Evolutionary conservation across 192 early-diverging fungal genomes (phyloP), one percentile per base, ranked within the genome.

Genomic region (Jimgerdemannia flammicorona): DNA sequence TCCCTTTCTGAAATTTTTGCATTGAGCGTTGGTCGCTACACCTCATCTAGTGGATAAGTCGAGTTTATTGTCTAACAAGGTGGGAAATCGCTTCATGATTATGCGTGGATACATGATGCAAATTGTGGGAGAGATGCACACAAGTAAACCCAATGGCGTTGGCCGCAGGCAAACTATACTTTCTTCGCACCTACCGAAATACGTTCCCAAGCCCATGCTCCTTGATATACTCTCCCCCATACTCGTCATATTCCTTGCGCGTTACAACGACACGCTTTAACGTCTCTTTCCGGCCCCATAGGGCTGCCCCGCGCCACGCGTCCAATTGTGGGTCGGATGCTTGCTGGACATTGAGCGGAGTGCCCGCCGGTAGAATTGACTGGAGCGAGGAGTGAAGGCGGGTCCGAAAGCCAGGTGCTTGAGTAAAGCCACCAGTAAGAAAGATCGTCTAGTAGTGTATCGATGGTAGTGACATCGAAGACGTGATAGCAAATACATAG

Each of bases 261-360:
- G 93, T 92, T 20, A 97, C 84, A n/a, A 73, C 83, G 10, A 81
- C 80, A 71, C 80, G 84, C 64, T 70, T 44, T 75, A 81, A 83
- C 14, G 77, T 79, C n/a, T 68, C 70, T 7, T 70, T 72, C 9
- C 81, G 75, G 11, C 89, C 87, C 87, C 92, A 93, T 72, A 87
- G 82, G 42, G 95, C 91, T 0, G 96, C 96, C 14, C 96, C 96
- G 4, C 84, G 85, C 96, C 96, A 97, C 9, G 93, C 91, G 79
- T 95, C 95, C 59, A 91, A 74, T 72, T 91, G 49, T 14, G 94
- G 93, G 80, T 96, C 88, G 3, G 77, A 77, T 0, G 96, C 95
- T 10, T 75, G 78, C n/a, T 78, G 78, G 19, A 95, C 88, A 39
- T 79, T 70, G 65, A 88, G 78, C 3, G 82, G 49, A 4, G 91